Evolutionary conservation across 2,329 filamentous ascomycete species (phyloP).

Genomic region (Beauveria brongniartii): DNA sequence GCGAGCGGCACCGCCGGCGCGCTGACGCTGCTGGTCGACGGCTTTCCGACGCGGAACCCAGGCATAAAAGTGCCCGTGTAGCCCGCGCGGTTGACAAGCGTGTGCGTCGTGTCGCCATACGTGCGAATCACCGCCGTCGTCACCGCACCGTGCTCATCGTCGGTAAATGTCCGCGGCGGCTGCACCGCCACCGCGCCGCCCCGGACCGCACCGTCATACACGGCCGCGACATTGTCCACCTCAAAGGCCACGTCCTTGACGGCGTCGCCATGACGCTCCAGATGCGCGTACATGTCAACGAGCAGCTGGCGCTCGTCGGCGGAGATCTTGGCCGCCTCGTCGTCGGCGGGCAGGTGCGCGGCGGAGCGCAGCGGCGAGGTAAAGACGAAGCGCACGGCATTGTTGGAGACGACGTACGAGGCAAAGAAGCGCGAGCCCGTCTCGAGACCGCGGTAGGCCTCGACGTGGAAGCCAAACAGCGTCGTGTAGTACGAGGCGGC

Average conservation of each 20-base stretch:
- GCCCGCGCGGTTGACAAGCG: constrained; percentile 63
- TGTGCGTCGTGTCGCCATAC: constrained; percentile 94
- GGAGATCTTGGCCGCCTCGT: constrained; percentile 47
- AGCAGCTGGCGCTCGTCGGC: constrained; percentile 58
- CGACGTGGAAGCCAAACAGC: constrained; percentile 74
- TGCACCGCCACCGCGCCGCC: constrained; percentile 56
- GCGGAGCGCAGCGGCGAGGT: constrained; percentile 68
- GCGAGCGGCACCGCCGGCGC: constrained; percentile 60
- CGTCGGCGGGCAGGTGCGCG: constrained; percentile 44
- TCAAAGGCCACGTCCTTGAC: constrained; percentile 95
- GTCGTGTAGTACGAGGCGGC: constrained; percentile 81
- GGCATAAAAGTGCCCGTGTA: constrained; percentile 78
- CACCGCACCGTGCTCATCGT: constrained; percentile 58
- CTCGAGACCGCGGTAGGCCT: constrained; percentile 84
- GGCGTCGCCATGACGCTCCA: constrained; percentile 82
- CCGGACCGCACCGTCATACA: constrained; percentile 66
- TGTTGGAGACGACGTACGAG: constrained; percentile 76
- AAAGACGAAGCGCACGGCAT: constrained; percentile 71
- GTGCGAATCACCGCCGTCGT: constrained; percentile 75
- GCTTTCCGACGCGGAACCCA: constrained; percentile 57
- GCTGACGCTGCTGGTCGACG: constrained; percentile 27
- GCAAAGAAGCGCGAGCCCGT: constrained; percentile 75
- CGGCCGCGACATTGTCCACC: constrained; percentile 77
- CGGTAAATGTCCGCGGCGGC: constrained; percentile 44
- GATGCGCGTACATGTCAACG: constrained; percentile 69